Percentiles rank a stretch among this genome's conserved stretches.
These are phyloP conservation scores for Plenodomus biglobosus DNA, from an alignment of 2,329 filamentous ascomycete genomes.

Conservation along the genomic window DNA sequence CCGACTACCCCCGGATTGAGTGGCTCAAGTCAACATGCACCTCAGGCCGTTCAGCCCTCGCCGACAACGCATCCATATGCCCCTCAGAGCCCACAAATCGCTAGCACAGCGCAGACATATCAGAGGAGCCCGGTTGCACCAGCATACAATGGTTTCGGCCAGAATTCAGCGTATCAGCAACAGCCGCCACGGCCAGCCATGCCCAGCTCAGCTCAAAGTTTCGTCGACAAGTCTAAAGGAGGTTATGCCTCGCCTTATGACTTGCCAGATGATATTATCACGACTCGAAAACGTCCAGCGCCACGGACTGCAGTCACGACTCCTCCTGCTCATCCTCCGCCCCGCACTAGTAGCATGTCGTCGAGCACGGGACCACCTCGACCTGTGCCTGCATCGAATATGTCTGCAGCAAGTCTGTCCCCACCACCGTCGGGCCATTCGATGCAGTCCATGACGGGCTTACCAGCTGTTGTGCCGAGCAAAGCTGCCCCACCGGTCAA, in stretches of 20 bases:
- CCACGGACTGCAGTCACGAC: slow-evolving; percentile 32
- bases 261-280: slow-evolving; percentile 83
- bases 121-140: slow-evolving; percentile 19
- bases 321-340: slow-evolving; percentile 51
- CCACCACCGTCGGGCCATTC: slow-evolving; percentile 47
- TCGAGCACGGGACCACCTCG: slow-evolving; percentile 20
- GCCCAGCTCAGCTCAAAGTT: slow-evolving; percentile 67
- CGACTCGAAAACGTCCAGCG: slow-evolving; percentile 61
- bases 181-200: slow-evolving; percentile 52
- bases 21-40: slow-evolving; percentile 41
- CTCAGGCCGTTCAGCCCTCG: slow-evolving; percentile 30
- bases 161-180: slow-evolving; percentile 27
- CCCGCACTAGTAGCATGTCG: slow-evolving; percentile 64
- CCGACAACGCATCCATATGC: slow-evolving; percentile 51
- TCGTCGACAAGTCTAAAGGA: slow-evolving; percentile 84
- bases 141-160: slow-evolving; percentile 37
- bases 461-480: slow-evolving; percentile 24
- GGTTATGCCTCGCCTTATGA: slow-evolving; percentile 96
- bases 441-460: slow-evolving; percentile 32
- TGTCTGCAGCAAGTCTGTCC: slow-evolving; percentile 42
- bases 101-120: slow-evolving; percentile 27
- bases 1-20: slow-evolving; percentile 13
- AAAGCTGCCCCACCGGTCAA: slow-evolving; percentile 34
- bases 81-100: slow-evolving; percentile 53
- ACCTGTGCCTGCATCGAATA: slow-evolving; percentile 31